Conservation (phyloP, 768 basidiomycete genomes). For the Lentinula boryana region DNA sequence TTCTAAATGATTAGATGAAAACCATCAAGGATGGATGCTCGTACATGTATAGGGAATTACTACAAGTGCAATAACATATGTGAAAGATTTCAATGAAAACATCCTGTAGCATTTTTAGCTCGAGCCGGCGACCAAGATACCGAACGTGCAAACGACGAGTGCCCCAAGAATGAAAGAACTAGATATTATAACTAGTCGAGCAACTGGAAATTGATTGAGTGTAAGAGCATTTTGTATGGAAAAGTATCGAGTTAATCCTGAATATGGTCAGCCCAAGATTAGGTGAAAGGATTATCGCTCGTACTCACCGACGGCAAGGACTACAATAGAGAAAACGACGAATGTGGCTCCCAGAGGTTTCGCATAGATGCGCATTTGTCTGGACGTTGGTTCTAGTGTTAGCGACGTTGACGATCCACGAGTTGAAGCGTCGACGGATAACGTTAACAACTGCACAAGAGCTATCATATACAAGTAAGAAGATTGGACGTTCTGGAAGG, state of each 20-base stretch:
- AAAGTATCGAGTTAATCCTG: slow-evolving; percentile 19
- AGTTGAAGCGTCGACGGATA: neutral
- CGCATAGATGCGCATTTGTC: neutral
- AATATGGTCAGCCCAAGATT: neutral
- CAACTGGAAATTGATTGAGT: slow-evolving; percentile 29
- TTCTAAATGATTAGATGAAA: neutral
- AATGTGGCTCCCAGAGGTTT: neutral
- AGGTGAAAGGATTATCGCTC: neutral
- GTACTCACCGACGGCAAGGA: neutral
- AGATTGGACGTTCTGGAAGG: neutral
- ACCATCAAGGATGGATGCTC: too few species aligned
- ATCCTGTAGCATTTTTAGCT: neutral
- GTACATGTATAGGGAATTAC: too few species aligned
- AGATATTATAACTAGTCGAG: neutral
- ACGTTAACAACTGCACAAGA: slow-evolving; percentile 1
- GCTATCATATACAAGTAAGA: neutral
- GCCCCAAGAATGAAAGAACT: neutral
- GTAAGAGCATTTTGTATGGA: slow-evolving; percentile 27
- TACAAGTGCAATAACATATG: too few species aligned
- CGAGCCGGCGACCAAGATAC: slow-evolving; percentile 22
- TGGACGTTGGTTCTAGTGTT: neutral
- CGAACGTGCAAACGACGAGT: neutral
- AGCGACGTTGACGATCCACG: neutral
- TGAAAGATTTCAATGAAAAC: too few species aligned
- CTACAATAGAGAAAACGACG: neutral